These are phyloP conservation scores for Linnemannia exigua DNA, from an alignment of 192 early-diverging fungal species.

Conservation along the genomic window DNA sequence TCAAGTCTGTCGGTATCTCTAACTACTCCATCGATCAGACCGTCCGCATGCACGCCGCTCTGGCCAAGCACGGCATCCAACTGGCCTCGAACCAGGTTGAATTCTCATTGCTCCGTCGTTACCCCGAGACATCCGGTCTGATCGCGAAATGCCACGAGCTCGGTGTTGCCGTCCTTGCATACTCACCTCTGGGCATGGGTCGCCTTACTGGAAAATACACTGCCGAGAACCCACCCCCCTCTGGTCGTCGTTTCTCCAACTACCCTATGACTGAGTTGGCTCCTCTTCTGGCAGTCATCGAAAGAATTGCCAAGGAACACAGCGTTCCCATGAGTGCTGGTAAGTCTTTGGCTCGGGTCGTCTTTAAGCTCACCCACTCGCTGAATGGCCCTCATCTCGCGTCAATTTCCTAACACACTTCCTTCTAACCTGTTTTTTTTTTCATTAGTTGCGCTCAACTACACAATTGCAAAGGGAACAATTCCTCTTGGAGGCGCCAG, in stretches of 20 bases:
- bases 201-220: slow-evolving; percentile 73
- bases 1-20: slow-evolving; percentile 65
- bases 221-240: slow-evolving; percentile 51
- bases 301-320: slow-evolving; percentile 47
- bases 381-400: too few species aligned
- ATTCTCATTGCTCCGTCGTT: slow-evolving; percentile 68
- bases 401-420: not conserved
- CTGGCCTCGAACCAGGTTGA: slow-evolving; percentile 65
- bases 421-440: not conserved
- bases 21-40: slow-evolving; percentile 62
- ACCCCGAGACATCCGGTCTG: slow-evolving; percentile 77
- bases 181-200: slow-evolving; percentile 81
- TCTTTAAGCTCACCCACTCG: too few species aligned
- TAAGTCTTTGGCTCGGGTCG: not conserved
- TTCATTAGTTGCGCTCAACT: slow-evolving; percentile 62
- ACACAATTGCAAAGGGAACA: slow-evolving; percentile 61
- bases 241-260: slow-evolving; percentile 35
- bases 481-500: slow-evolving; percentile 63
- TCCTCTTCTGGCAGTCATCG: slow-evolving; percentile 37
- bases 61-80: slow-evolving; percentile 59
- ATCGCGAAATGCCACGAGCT: slow-evolving; percentile 80
- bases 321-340: slow-evolving; percentile 44
- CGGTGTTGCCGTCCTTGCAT: slow-evolving; percentile 79
- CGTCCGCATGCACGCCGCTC: slow-evolving; percentile 58
- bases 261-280: slow-evolving; percentile 47